Percentiles rank a stretch among this genome's conserved stretches.
Conservation (phyloP, 208 protist genomes). For the Wallacemonas sp. region DNA sequence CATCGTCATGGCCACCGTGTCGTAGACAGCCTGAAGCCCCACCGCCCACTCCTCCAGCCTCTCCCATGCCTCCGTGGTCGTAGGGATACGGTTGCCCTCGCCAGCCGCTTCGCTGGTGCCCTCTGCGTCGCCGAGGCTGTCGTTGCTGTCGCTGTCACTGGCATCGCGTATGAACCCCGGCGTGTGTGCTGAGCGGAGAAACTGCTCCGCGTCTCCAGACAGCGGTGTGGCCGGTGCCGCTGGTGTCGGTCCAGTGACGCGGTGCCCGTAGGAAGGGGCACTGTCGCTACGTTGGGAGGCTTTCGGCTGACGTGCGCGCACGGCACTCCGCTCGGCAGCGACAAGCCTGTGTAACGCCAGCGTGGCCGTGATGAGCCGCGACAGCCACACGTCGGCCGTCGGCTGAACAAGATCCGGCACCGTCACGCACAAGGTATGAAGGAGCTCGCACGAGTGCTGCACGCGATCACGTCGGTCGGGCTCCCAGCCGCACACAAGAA, state of each 20-base stretch:
- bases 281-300: background rate
- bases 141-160: background rate
- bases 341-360: constrained; percentile 22
- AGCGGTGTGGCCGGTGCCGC: no score
- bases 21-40: constrained; percentile 30
- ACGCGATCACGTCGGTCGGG: constrained; percentile 23
- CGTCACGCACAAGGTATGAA: constrained; percentile 48
- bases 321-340: background rate
- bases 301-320: background rate
- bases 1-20: constrained; percentile 28
- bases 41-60: constrained; percentile 10
- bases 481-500: constrained; percentile 55
- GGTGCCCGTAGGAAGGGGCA: background rate
- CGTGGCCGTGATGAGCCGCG: constrained; percentile 47
- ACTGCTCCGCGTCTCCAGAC: no score
- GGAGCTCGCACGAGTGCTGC: constrained; percentile 56
- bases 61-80: background rate
- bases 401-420: constrained; percentile 66
- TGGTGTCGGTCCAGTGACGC: no score
- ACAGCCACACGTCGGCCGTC: constrained; percentile 56
- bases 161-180: no score
- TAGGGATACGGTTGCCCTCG: background rate
- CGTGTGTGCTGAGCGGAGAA: no score
- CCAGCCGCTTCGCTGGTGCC: background rate
- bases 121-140: background rate